Base-by-base conservation (phyloP, 495 filamentous ascomycete species). In the Extremus antarcticus region DNA sequence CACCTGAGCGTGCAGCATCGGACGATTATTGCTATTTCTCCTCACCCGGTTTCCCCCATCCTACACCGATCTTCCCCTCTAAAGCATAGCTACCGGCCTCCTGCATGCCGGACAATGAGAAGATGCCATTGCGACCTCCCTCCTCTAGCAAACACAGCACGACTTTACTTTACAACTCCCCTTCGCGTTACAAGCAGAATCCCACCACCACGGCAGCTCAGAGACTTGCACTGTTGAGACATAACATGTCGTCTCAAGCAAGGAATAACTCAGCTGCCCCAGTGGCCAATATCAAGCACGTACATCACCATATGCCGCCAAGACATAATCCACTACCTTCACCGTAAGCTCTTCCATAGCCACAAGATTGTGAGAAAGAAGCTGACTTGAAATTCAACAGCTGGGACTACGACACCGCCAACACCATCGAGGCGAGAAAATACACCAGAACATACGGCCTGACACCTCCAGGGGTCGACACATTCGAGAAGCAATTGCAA, bases 361-460 rank as follows among this genome's bases (percentile, higher is more conserved):
- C 7, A 3, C 7, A 45, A n/a, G 7, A n/a, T n/a, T 3, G 4
- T 17, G 16, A 45, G 41, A n/a, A 45, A 17, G 41, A 17, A 8
- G 41, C 19, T n/a, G 16, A 17, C 41, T 7, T 21, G 41, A 13
- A 2, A 2, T 38, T 50, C 50, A 66, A 61, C n/a, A 62, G 64
- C 53, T 63, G 66, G 47, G 70, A 72, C 55, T 72, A 60, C 73
- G 83, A 86, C 65, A 85, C 83, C 40, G 75, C 82, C 54, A 75
- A 83, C 65, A 74, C 81, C 17, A 63, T 74, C 53, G 78, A 82
- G 55, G 80, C 84, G 43, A 79, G 85, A 68, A 82, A 78, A 62
- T 80, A 83, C 65, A 78, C 87, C 50, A 74, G 76, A 61, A 86
- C 85, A 21, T 83, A 86, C 66, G 85, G 85, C 56, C 70, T 88